Base-by-base conservation (phyloP, 2,329 filamentous ascomycete genomes). In the Fusarium heterosporum region DNA sequence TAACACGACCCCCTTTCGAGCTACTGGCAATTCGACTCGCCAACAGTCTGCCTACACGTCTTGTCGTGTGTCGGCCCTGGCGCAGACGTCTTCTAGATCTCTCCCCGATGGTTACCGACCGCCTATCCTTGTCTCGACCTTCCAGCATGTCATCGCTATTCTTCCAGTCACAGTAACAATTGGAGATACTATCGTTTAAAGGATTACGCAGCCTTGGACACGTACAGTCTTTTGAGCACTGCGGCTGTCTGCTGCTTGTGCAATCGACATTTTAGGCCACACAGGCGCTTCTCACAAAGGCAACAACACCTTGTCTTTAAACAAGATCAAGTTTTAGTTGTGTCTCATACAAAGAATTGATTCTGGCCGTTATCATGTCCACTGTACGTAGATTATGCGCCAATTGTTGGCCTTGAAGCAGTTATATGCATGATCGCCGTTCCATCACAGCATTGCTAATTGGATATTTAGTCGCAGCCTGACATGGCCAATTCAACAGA, bases 41-140 rank as follows among this genome's bases (percentile, higher is more conserved):
- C 45, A 58, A 52, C 49, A 60, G 54, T 41, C 62, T 47, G 51
- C 48, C 51, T 49, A 53, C 58, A 59, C 71, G 46, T 50, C 46
- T 46, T 52, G 58, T 58, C 63, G 60, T 68, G 66, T 63, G 59
- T 73, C 55, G 55, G 61, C 45, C 52, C 47, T 61, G 60, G 66
- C 70, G 68, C 69, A 69, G 66, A 63, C 59, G 30, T 53, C 55
- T 56, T 54, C 40, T 55, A 47, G 52, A 53, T 64, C 56, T 59
- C 64, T 66, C 55, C 72, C 67, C 67, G 65, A 73, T 73, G 72
- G 62, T 73, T 72, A 55, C 64, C 69, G 67, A 68, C 48, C 56
- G n/a, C 47, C 48, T 47, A 42, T 42, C 51, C 57, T 50, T 61
- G 47, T 55, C 48, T 55, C 67, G 45, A 54, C 39, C 45, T 66